These are phyloP conservation scores for Stagonosporopsis chrysanthemi DNA, from an alignment of 2,329 filamentous ascomycete species.

Conservation along the genomic window DNA sequence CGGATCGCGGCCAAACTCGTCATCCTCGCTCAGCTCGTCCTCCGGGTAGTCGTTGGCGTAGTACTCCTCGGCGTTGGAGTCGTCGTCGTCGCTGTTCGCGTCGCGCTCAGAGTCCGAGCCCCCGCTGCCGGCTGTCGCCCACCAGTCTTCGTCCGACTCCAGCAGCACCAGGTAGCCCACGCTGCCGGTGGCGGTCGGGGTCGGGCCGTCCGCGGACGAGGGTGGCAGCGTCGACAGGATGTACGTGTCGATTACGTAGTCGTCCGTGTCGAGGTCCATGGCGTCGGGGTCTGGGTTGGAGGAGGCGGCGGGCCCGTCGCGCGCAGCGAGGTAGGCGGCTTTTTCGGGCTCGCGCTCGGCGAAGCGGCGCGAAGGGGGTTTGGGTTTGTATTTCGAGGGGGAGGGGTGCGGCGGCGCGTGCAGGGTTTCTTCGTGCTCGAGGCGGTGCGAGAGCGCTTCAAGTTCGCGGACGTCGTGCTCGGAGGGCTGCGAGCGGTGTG, in stretches of 20 bases:
- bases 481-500: constrained; percentile 23
- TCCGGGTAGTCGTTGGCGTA: constrained; percentile 83
- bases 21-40: constrained; percentile 77
- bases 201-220: constrained; percentile 42
- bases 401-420: constrained; percentile 15
- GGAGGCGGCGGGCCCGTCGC: constrained; percentile 16
- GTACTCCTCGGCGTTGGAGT: constrained; percentile 76
- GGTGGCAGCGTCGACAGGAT: constrained; percentile 56
- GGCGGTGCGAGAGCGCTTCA: constrained; percentile 43
- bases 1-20: constrained; percentile 62
- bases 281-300: constrained; percentile 32
- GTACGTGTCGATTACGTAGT: constrained; percentile 70
- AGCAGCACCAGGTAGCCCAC: constrained; percentile 58
- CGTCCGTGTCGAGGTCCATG: constrained; percentile 53
- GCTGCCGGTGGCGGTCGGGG: constrained; percentile 36
- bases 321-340: constrained; percentile 28
- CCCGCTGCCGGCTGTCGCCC: constrained; percentile 65
- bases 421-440: constrained; percentile 39
- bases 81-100: constrained; percentile 67
- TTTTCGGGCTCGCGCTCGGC: constrained; percentile 44
- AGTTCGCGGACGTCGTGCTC: constrained; percentile 43
- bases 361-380: constrained; percentile 42
- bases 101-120: constrained; percentile 56
- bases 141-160: constrained; percentile 62
- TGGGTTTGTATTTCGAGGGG: constrained; percentile 46